Base-by-base conservation (phyloP, 2,329 filamentous ascomycete genomes). In the Didymella sp. region DNA sequence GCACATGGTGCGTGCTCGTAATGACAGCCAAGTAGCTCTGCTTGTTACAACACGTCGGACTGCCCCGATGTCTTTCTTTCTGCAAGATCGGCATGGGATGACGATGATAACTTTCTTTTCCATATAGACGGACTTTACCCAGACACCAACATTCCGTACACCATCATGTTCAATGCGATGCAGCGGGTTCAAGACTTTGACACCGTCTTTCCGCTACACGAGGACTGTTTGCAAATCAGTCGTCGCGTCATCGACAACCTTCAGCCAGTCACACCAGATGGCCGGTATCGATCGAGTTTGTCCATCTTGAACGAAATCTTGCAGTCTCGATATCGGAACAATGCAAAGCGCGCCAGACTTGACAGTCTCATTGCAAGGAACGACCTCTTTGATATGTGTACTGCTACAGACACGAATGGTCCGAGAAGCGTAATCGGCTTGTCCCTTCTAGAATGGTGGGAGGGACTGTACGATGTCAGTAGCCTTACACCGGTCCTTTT, bases 191-290 rank as follows among this genome's bases (percentile, higher is more conserved):
- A 22, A 1, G 42, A 48, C 11, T 40, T 58, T 11, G 60, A 66
- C 22, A 60, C 62, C 1, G 38, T 71, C 9, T 69, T 72, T 42
- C 64, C 70, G 0, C 55, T 73, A 15, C 70, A 73, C 22, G 58
- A 66, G 15, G 56, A 55, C 4, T 73, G 70, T 44, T 50, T 73
- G 5, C 47, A 60, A 4, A 68, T 64, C 13, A 59, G 62, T 17
- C 65, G 64, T 40, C 52, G 64, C 24, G 64, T 52, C 12, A 60
- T 70, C 2, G 45, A 67, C 2, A 30, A 56, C 17, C 42, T 52
- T 25, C 50, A 21, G 49, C 28, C 30, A 44, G 27, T 27, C 24
- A 9, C 3, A 19, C 15, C 8, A 22, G 49, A 25, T 13, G 22
- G 49, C 11, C 7, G 27, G 11, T 17, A 44, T 4, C 4, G n/a